These are phyloP conservation scores for Trichaptum fuscoviolaceum DNA, from an alignment of 768 basidiomycete species.

Conservation along the genomic window DNA sequence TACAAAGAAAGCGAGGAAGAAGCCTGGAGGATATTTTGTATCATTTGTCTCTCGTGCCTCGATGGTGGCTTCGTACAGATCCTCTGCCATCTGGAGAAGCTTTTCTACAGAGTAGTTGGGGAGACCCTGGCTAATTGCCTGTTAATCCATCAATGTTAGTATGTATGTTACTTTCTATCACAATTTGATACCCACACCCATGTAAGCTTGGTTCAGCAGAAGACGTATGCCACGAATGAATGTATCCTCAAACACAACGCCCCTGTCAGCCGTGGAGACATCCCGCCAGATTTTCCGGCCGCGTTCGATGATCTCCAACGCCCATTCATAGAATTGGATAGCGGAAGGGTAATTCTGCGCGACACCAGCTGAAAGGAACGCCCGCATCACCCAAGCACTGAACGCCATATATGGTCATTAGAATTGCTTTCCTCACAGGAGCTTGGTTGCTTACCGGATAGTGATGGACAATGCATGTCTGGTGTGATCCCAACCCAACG, in stretches of 20 bases:
- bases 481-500: slow-evolving; percentile 24
- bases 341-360: slow-evolving; percentile 17
- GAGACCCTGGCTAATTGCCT: neutral
- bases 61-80: slow-evolving; percentile 21
- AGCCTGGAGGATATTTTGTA: slow-evolving; percentile 21
- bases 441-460: slow-evolving; percentile 6
- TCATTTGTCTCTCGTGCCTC: neutral
- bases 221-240: slow-evolving; percentile 39
- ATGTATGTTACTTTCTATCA: neutral
- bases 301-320: slow-evolving; percentile 38
- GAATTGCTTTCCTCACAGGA: neutral
- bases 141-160: neutral
- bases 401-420: neutral
- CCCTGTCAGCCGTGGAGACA: slow-evolving; percentile 32
- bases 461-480: slow-evolving; percentile 27
- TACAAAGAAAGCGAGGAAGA: slow-evolving; percentile 31
- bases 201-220: slow-evolving; percentile 28
- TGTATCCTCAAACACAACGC: slow-evolving; percentile 36
- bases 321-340: slow-evolving; percentile 31
- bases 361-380: slow-evolving; percentile 24
- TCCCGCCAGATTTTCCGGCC: slow-evolving; percentile 35
- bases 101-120: slow-evolving; percentile 20
- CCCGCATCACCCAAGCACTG: slow-evolving; percentile 38
- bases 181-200: slow-evolving; percentile 24
- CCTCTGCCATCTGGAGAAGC: slow-evolving; percentile 26